Evolutionary conservation across 441 rosid genomes (phyloP).

Genomic region (Viola pubescens): DNA sequence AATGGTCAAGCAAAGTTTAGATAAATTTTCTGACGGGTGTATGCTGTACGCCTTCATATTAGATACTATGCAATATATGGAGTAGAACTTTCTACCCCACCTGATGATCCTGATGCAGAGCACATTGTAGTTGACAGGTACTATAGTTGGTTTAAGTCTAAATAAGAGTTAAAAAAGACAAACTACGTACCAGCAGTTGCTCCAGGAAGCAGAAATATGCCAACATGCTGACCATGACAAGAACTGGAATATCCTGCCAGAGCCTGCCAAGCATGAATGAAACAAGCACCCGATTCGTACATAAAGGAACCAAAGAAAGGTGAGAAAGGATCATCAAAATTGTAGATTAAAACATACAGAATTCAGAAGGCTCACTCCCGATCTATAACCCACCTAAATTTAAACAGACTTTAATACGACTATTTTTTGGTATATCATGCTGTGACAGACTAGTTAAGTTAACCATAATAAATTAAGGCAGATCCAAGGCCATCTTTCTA

Average conservation of each 20-base stretch:
- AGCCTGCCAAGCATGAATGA: slow-evolving; percentile 31
- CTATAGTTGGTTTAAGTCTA: neutral
- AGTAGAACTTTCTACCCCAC: neutral
- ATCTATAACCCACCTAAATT: neutral
- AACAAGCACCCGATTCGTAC: slow-evolving; percentile 6
- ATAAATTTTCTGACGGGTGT: neutral
- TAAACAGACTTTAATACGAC: neutral
- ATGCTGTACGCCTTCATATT: too few relatives aligned
- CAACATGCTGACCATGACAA: slow-evolving; percentile 60
- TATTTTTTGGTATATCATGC: neutral
- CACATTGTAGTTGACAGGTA: neutral
- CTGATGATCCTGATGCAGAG: neutral
- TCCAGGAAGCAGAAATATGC: slow-evolving; percentile 60
- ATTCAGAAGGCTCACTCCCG: neutral
- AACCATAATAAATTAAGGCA: neutral
- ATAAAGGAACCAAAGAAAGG: neutral
- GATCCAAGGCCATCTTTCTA: too few relatives aligned
- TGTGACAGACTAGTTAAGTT: neutral
- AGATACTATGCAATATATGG: neutral
- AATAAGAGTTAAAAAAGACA: slow-evolving; percentile 5
- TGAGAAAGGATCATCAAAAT: neutral
- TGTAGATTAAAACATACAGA: slow-evolving; percentile 1
- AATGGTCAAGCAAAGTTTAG: too few relatives aligned
- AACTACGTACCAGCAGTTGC: slow-evolving; percentile 48
- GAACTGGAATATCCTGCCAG: slow-evolving; percentile 66